Conservation (phyloP, 169 alveolate genomes). For the Plasmodium gonderi region DNA sequence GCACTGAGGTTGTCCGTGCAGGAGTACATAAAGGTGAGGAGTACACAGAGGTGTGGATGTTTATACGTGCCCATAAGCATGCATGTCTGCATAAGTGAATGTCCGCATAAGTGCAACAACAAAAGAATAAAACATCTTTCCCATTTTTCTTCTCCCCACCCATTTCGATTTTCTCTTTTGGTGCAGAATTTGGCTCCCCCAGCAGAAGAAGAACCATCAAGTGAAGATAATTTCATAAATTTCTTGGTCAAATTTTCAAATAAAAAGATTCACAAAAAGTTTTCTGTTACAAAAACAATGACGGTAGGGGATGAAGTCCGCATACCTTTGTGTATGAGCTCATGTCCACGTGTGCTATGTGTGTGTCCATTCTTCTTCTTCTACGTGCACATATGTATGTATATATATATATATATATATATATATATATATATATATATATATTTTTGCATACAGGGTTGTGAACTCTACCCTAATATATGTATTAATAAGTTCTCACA, state of each 20-base stretch:
- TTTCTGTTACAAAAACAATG: conserved; percentile 24
- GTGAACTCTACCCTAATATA: too few species aligned
- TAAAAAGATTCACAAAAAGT: conserved; percentile 37
- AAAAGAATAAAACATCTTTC: not conserved
- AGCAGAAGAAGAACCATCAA: conserved; percentile 6
- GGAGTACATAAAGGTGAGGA: conserved; percentile 56
- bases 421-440: too few species aligned
- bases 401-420: too few species aligned
- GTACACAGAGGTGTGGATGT: not conserved
- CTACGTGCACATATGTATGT: too few species aligned
- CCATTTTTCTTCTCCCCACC: not conserved
- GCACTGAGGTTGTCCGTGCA: conserved; percentile 62
- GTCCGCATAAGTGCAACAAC: too few species aligned
- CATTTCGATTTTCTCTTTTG: not conserved
- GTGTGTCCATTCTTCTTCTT: not conserved
- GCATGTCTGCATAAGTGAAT: not conserved
- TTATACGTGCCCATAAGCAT: not conserved
- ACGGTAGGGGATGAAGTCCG: conserved; percentile 12
- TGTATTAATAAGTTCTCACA: not conserved
- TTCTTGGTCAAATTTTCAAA: conserved; percentile 46
- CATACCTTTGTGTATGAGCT: too few species aligned
- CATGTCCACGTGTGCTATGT: too few species aligned
- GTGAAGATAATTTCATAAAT: conserved; percentile 31
- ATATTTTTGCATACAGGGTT: too few species aligned
- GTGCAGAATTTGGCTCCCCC: conserved; percentile 64